Percentiles rank a stretch among this genome's conserved stretches.
Evolutionary conservation across 441 rosid genomes (phyloP).

Genomic region (Sinapis alba): DNA sequence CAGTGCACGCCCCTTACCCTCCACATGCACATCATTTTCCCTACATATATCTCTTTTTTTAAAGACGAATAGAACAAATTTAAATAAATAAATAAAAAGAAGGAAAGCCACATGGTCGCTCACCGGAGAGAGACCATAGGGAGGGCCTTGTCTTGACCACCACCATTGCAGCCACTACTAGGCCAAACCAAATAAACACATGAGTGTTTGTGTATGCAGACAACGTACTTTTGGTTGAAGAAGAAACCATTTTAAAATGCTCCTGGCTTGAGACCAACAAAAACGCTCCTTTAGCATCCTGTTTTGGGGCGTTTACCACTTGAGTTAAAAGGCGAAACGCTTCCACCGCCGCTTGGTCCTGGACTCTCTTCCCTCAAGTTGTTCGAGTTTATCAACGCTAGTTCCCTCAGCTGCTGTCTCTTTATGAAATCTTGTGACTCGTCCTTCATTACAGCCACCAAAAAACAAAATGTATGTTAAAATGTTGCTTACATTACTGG

Average conservation of each 20-base stretch:
- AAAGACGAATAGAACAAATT: conserved; percentile 5
- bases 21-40: conserved; percentile 24
- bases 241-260: conserved; percentile 22
- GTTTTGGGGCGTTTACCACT: conserved; percentile 97
- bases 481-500: not conserved
- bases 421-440: conserved; percentile 92
- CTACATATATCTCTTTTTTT: conserved; percentile 5
- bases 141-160: conserved; percentile 28
- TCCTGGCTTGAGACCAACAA: not conserved
- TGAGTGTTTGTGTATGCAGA: conserved; percentile 30
- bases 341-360: conserved; percentile 76
- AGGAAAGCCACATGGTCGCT: conserved; percentile 40
- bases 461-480: not conserved
- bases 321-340: conserved; percentile 91
- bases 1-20: conserved; percentile 31
- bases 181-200: conserved; percentile 35
- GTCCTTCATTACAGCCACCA: conserved; percentile 51
- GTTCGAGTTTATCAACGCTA: conserved; percentile 89
- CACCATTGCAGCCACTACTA: conserved; percentile 39
- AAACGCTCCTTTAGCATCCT: conserved; percentile 56
- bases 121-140: conserved; percentile 42
- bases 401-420: conserved; percentile 92
- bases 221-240: conserved; percentile 35
- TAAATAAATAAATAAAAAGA: not conserved
- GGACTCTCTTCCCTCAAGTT: conserved; percentile 95